Base-by-base conservation (phyloP, 2,329 filamentous ascomycete genomes). In the Xenosphaeropsis pyriputrescens region DNA sequence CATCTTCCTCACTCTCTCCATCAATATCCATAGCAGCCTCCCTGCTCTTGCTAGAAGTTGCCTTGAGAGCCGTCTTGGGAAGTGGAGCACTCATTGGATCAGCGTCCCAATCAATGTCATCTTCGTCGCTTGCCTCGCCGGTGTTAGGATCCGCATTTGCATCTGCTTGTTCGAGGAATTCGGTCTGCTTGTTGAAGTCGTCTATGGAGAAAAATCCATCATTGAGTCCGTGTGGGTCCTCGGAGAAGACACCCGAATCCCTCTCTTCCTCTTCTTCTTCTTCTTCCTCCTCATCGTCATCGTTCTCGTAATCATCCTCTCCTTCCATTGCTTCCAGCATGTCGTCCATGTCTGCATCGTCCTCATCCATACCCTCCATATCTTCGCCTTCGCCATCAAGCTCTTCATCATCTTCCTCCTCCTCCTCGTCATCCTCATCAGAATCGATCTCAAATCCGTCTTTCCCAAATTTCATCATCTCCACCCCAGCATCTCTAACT, bases 171-270 rank as follows among this genome's bases (percentile, higher is more conserved):
- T 98, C 91, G 35, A 95, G 76, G 54, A 80, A 81, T 51, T 93
- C 85, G 2, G 86, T 85, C 54, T 93, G 84, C 55, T 80, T 85
- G 66, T 98, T 98, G 70, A 98, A 98, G 42, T 93, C 78, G 51
- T 96, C 88, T 50, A 98, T 89, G 13, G 85, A 93, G 62, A 98
- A 98, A 63, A 98, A 98, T 5, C 86, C 89, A 53, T 98, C 91
- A 52, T 98, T 96, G 22, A 98, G 72, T 6, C 86, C 85, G 52
- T 91, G 70, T 4, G 77, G 76, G 51, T 96, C 86, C 48, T 78
- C 67, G 7, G 75, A 62, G 42, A 79, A 79, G 30, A 72, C 70
- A 35, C 70, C 68, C 1, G 61, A 57, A 4, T 63, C 56, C 33
- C 65, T 61, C 15, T 68, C 67, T 3, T 67, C 62, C 9, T 60